These are phyloP conservation scores for Xylariaceae sp. DNA, from an alignment of 2,329 filamentous ascomycete species.

Conservation along the genomic window DNA sequence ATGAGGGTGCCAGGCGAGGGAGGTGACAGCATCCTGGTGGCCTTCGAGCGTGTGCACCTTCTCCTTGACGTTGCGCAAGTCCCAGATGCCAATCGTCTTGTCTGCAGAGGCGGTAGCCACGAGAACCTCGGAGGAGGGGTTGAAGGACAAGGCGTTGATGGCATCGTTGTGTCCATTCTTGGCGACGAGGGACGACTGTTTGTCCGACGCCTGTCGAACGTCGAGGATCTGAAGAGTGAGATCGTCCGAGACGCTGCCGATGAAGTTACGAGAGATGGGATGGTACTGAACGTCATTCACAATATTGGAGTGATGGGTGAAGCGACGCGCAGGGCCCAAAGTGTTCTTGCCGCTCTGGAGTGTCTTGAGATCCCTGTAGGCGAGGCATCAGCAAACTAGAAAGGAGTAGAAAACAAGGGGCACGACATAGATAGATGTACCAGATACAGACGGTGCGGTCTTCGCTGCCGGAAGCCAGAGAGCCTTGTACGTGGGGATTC, in stretches of 20 bases:
- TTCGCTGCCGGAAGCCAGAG: constrained; percentile 85
- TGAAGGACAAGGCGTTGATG: constrained; percentile 95
- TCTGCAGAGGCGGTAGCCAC: constrained; percentile 93
- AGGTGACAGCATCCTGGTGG: constrained; percentile 86
- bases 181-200: constrained; percentile 66
- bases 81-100: constrained; percentile 94
- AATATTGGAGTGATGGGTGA: constrained; percentile 83
- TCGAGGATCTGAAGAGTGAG: constrained; percentile 91
- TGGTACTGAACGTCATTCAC: constrained; percentile 98
- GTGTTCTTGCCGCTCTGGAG: constrained; percentile 68
- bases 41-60: constrained; percentile 89
- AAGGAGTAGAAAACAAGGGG: background rate
- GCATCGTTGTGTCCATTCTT: constrained; percentile 81
- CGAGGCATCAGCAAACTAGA: background rate
- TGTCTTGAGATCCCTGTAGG: constrained; percentile 72
- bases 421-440: constrained; percentile 45
- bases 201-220: constrained; percentile 65
- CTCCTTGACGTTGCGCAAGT: constrained; percentile 83
- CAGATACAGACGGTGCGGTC: constrained; percentile 90
- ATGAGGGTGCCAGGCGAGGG: constrained; percentile 89
- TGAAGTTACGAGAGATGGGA: constrained; percentile 76
- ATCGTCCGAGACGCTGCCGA: constrained; percentile 94
- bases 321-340: constrained; percentile 69
- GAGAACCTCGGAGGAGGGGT: constrained; percentile 84
- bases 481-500: constrained; percentile 80